Base-by-base conservation (phyloP, 1,284 basidiomycete species). In the Hemileia vastatrix region DNA sequence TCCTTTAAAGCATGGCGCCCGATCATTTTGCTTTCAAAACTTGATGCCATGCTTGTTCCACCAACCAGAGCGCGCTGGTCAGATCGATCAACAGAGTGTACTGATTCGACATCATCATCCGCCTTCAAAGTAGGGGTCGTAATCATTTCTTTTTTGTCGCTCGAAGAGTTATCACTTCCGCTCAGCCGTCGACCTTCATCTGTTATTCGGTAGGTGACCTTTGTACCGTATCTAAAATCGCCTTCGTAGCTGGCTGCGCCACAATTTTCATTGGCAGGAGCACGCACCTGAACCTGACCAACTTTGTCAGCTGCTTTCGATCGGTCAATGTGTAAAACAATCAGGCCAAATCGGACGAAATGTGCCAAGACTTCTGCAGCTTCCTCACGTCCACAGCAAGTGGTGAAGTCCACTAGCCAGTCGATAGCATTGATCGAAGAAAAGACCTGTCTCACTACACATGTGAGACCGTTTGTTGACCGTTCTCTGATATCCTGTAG, bases 401-500 rank as follows among this genome's bases (percentile, higher is more conserved):
- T 96, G 0, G 94, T 93, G 70, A 92, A 97, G 77, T 98, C 93
- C 75, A 90, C 88, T 57, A 99, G 84, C 95, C 95, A 99, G 76
- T 96, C 91, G 63, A 97, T 81, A 0, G 89, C 92, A 43, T 83
- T 83, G 57, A 88, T 83, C 24, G 94, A 90, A 27, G 84, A 80
- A 76, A 98, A 97, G 71, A 88, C 89, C 76, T 85, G 83, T 74
- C 87, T 88, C 77, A 87, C 65, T 47, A 73, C 53, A 13, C 64
- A 57, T n/a, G 67, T 36, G 5, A 48, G 55, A 2, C 66, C 66
- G 5, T 54, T 50, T 48, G 72, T 73, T 48, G 64, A 63, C 65
- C 84, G 82, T 67, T 84, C 82, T 72, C 86, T 86, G 9, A 83
- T 75, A 67, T 93, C 90, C 57, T 72, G 64, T 52, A 77, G 65